A percentile compares a stretch with the other conserved stretches of the same genome.
These are phyloP conservation scores for Spathaspora passalidarum DNA, from an alignment of 805 yeast genomes.

Conservation along the genomic window DNA sequence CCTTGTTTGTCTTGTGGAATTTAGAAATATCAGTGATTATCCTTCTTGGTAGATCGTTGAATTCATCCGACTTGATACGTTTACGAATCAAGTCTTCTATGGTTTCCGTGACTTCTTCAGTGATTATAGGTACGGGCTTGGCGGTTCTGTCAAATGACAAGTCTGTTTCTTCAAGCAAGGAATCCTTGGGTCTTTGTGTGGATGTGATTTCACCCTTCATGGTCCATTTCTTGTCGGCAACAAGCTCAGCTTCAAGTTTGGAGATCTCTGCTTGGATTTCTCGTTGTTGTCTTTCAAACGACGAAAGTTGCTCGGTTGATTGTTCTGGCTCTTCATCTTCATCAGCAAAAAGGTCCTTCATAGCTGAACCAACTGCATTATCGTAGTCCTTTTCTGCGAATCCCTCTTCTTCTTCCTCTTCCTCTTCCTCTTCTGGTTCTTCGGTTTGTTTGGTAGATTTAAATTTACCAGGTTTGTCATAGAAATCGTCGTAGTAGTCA, in stretches of 20 bases:
- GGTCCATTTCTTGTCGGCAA: conserved; percentile 91
- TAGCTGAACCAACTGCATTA: conserved; percentile 57
- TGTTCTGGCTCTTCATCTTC: conserved; percentile 32
- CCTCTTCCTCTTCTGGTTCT: conserved; percentile 30
- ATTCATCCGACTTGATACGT: conserved; percentile 70
- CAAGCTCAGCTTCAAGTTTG: conserved; percentile 77
- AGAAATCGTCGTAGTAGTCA: conserved; percentile 65
- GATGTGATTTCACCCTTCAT: conserved; percentile 89
- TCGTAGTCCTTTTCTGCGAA: conserved; percentile 57
- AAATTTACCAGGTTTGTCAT: conserved; percentile 42
- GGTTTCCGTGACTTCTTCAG: conserved; percentile 81
- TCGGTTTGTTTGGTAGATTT: conserved; percentile 9
- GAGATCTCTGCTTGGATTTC: conserved; percentile 75
- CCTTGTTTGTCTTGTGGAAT: conserved; percentile 44
- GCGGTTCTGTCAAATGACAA: conserved; percentile 90
- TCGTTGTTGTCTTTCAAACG: conserved; percentile 80
- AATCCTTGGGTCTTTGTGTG: conserved; percentile 77
- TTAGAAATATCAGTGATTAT: conserved; percentile 63
- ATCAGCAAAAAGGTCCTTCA: conserved; percentile 58
- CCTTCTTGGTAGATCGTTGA: conserved; percentile 82
- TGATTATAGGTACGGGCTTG: conserved; percentile 93
- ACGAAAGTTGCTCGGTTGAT: conserved; percentile 47
- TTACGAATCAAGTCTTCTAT: conserved; percentile 86
- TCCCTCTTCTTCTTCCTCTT: conserved; percentile 27
- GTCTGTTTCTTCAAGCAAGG: conserved; percentile 56